These are phyloP conservation scores for Eucalyptus paniculata DNA, from an alignment of 345 rosid species.

Conservation along the genomic window DNA sequence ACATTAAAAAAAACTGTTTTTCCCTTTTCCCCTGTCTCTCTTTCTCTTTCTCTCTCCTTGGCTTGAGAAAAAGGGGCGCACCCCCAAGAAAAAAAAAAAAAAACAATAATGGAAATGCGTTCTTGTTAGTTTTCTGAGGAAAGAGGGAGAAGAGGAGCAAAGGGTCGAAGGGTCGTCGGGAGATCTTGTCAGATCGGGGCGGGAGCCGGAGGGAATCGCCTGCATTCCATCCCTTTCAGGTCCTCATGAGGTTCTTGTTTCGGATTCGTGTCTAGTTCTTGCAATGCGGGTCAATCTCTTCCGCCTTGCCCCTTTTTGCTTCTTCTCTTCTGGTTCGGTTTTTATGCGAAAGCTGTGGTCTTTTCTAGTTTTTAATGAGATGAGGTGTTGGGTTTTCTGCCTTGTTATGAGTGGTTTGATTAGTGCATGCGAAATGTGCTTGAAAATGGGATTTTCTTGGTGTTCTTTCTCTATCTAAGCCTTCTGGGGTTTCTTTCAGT, in stretches of 20 bases:
- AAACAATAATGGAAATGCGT: slow-evolving; percentile 2
- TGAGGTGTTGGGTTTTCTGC: not conserved
- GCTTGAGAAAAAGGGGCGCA: not conserved
- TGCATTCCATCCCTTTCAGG: slow-evolving; percentile 3
- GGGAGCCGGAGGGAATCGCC: slow-evolving; percentile 1
- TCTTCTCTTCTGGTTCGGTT: not conserved
- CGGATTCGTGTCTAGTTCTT: not conserved
- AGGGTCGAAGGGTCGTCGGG: not conserved
- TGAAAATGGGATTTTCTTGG: not conserved
- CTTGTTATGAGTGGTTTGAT: not conserved
- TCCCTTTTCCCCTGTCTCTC: not conserved
- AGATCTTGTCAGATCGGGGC: slow-evolving; percentile 43
- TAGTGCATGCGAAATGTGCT: not conserved
- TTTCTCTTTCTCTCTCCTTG: not conserved
- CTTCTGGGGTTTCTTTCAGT: not conserved
- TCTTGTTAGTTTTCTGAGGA: not conserved
- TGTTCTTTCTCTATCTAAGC: not conserved
- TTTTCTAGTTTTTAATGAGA: not conserved
- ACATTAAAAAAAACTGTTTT: not conserved
- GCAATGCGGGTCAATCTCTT: not conserved
- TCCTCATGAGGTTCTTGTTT: not conserved
- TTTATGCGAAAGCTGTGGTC: not conserved
- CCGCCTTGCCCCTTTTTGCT: not conserved
- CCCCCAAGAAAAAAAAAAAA: not conserved
- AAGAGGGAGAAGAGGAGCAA: not conserved